phyloP scores from a whole-genome alignment of 495 filamentous ascomycete genomes.

The Xylaria curta region DNA sequence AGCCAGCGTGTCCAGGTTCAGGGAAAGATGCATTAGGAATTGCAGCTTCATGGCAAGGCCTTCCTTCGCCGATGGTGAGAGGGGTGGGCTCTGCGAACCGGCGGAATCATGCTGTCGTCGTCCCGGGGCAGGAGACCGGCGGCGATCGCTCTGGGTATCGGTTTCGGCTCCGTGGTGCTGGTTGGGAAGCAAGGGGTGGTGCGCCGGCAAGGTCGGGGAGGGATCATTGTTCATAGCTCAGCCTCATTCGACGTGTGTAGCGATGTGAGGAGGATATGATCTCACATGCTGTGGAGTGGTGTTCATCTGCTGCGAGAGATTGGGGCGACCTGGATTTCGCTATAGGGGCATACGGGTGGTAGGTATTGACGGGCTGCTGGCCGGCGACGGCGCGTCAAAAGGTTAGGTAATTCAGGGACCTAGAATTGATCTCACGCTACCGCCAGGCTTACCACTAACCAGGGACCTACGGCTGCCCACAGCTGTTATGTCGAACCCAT shows the following conservation, averaged over 20 bases:
- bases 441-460: neutral
- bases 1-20: slow-evolving; percentile 78
- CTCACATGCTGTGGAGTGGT: slow-evolving; percentile 41
- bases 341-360: neutral
- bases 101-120: slow-evolving; percentile 28
- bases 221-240: slow-evolving; percentile 72
- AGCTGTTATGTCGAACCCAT: no score
- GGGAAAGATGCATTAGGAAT: slow-evolving; percentile 72
- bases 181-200: slow-evolving; percentile 46
- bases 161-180: slow-evolving; percentile 38
- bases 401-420: neutral
- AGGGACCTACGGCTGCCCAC: neutral
- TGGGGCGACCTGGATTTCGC: neutral
- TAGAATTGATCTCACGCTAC: neutral
- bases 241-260: slow-evolving; percentile 50
- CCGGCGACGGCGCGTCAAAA: slow-evolving; percentile 14
- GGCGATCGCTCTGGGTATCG: slow-evolving; percentile 34
- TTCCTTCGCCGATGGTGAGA: slow-evolving; percentile 44
- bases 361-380: neutral
- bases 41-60: slow-evolving; percentile 63
- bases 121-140: slow-evolving; percentile 34
- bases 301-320: slow-evolving; percentile 13
- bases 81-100: slow-evolving; percentile 28
- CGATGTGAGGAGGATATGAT: slow-evolving; percentile 30
- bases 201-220: slow-evolving; percentile 61